A percentile compares a stretch with the other conserved stretches of the same genome.
phyloP scores from a whole-genome alignment of 1,139 yeast species.

The Sugiyamaella pinicola region DNA sequence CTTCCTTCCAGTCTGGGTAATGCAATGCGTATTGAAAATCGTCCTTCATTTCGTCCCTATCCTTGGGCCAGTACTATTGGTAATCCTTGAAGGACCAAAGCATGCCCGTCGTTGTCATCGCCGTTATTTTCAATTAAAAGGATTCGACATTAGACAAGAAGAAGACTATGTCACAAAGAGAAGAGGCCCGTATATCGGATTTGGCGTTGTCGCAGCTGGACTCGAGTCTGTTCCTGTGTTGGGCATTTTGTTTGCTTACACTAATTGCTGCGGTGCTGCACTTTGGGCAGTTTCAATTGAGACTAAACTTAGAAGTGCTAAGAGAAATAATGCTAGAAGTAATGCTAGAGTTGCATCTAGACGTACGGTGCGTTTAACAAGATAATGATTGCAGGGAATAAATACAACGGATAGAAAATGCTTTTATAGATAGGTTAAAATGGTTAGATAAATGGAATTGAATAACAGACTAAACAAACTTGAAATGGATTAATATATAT shows the following conservation, averaged over 20 bases:
- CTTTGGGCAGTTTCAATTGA: slow-evolving; percentile 57
- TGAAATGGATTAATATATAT: no score
- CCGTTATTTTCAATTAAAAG: slow-evolving; percentile 64
- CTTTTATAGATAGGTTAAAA: slow-evolving; percentile 1
- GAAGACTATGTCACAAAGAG: slow-evolving; percentile 37
- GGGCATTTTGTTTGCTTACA: slow-evolving; percentile 62
- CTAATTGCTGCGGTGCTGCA: slow-evolving; percentile 72
- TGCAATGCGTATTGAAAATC: slow-evolving; percentile 43
- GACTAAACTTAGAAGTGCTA: slow-evolving; percentile 13
- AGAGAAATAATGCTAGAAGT: background rate
- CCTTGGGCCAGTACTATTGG: slow-evolving; percentile 59
- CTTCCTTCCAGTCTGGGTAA: slow-evolving; percentile 42
- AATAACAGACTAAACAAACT: no score
- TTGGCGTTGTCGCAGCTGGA: slow-evolving; percentile 61
- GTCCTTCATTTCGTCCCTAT: slow-evolving; percentile 58
- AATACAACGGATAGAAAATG: no score
- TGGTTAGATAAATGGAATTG: background rate
- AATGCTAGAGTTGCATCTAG: background rate
- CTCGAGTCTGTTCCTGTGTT: slow-evolving; percentile 64
- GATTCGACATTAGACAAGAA: slow-evolving; percentile 49
- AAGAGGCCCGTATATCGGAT: slow-evolving; percentile 46
- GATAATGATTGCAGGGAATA: no score
- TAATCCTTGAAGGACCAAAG: slow-evolving; percentile 59
- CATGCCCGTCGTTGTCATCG: slow-evolving; percentile 59
- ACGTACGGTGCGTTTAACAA: no score